Evolutionary conservation across 306 rosid genomes (phyloP), one percentile per base, ranked within the genome.

Genomic region (Vicia faba): DNA sequence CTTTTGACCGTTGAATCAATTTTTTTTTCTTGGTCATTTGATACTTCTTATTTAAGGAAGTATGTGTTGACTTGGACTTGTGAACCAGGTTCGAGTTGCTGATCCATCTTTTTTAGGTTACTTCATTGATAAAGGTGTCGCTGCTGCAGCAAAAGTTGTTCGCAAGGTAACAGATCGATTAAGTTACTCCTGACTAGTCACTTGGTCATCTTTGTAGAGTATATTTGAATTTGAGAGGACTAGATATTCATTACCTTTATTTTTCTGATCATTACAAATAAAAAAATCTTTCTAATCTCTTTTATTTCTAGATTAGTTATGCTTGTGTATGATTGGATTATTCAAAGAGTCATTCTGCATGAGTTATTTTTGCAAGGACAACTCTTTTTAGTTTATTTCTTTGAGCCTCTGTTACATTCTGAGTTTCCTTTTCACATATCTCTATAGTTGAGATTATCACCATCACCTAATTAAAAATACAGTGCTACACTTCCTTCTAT

Each of bases 131-230:
- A 90, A 85, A 84, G 97, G 97, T 53, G 99, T 88, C 26, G 84
- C 97, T 44, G 80, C 99, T 3, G 99, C 95, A 53, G 95, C 99
- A 50, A 93, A 93, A 84, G 99, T 93, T 66, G 99, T 93, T 29
- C 96, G 97, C 54, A 93, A 93, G 98, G 98, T 89, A 84, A 81
- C 73, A 41, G 11, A 48, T 66, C 13, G 29, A 62, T 49, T 19
- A 66, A 61, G 40, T 55, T 28, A 20, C 26, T 67, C 64, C 54
- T 75, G 6, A 67, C 49, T 53, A 40, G 61, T 49, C 49, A 20
- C 66, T 13, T 19, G 36, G 14, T 60, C 16, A 9, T 67, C 56
- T 36, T 35, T 36, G 20, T 66, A 51, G 61, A 38, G 63, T 18
- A 53, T 70, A 9, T 51, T 28, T 61, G 43, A 71, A 71, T 66